These are phyloP conservation scores for Trypanosoma cruzi DNA, from an alignment of 208 protist species.

Conservation along the genomic window DNA sequence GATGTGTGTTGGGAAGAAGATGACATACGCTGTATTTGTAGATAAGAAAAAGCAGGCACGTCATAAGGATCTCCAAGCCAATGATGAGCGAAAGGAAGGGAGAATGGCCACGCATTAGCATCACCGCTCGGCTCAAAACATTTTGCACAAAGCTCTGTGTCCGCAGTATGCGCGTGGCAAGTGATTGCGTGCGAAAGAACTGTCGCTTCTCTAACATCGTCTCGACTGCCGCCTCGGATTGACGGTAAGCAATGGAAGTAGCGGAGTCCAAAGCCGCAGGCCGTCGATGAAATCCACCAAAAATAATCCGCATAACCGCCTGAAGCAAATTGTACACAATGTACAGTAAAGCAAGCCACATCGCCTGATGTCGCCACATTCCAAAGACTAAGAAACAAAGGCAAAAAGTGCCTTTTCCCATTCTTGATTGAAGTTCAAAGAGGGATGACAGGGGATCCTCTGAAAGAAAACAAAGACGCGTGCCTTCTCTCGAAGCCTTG, in stretches of 20 bases:
- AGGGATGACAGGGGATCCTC: slow-evolving; percentile 3
- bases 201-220: slow-evolving; percentile 42
- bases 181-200: slow-evolving; percentile 42
- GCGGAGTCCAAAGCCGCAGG: slow-evolving; percentile 11
- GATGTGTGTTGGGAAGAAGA: slow-evolving; percentile 24
- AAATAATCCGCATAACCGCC: background rate
- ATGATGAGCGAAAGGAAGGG: slow-evolving; percentile 52
- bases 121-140: slow-evolving; percentile 39
- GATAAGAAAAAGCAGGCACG: slow-evolving; percentile 11
- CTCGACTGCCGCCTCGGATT: slow-evolving; percentile 42
- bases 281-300: slow-evolving; percentile 17
- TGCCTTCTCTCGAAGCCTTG: slow-evolving; percentile 23
- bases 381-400: slow-evolving; percentile 2
- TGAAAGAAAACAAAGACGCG: slow-evolving; percentile 16
- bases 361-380: slow-evolving; percentile 12
- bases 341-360: slow-evolving; percentile 18
- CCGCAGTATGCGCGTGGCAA: slow-evolving; percentile 50
- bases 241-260: slow-evolving; percentile 42
- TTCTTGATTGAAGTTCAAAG: background rate
- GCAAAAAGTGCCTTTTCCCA: background rate
- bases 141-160: slow-evolving; percentile 40
- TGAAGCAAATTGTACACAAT: slow-evolving; percentile 8
- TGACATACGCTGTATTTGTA: slow-evolving; percentile 20
- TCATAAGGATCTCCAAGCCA: slow-evolving; percentile 19
- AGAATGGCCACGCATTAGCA: slow-evolving; percentile 50